Evolutionary conservation across 2,329 filamentous ascomycete genomes (phyloP).

Genomic region (Aurifilum marmelostoma): DNA sequence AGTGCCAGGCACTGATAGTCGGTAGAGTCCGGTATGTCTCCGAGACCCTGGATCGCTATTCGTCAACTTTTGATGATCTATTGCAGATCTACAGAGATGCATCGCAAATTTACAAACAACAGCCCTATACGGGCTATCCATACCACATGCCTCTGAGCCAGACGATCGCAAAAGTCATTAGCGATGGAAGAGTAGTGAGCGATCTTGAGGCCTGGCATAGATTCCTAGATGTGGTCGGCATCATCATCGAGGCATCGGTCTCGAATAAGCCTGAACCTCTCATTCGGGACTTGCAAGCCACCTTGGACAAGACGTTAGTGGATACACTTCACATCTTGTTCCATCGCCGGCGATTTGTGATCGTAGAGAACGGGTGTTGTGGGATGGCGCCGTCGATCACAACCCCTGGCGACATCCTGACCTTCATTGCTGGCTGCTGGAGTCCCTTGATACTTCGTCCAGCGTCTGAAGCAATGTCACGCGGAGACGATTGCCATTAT

Average conservation of each 20-base stretch:
- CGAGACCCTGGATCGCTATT: not conserved
- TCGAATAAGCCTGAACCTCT: not conserved
- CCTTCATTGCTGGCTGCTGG: not conserved
- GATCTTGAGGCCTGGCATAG: not conserved
- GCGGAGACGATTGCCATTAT: not conserved
- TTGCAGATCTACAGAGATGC: not conserved
- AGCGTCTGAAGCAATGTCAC: not conserved
- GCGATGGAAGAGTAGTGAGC: too few species aligned
- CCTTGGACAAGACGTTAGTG: not conserved
- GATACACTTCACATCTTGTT: accelerated
- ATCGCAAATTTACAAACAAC: not conserved
- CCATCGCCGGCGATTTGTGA: not conserved
- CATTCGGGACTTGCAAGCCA: not conserved
- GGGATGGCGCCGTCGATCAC: not conserved
- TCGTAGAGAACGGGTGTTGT: not conserved
- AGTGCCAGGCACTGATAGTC: not conserved
- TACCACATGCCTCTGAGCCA: not conserved
- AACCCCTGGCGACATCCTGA: not conserved
- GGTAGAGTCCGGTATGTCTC: not conserved
- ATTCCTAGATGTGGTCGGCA: not conserved
- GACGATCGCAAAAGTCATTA: not conserved
- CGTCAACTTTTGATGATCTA: not conserved
- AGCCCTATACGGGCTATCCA: not conserved
- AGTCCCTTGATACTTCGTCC: not conserved
- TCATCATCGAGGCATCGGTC: not conserved